A percentile compares a stretch with the other conserved stretches of the same genome.
Conservation (phyloP, 495 filamentous ascomycete genomes). For the Corynascus novoguineensis region DNA sequence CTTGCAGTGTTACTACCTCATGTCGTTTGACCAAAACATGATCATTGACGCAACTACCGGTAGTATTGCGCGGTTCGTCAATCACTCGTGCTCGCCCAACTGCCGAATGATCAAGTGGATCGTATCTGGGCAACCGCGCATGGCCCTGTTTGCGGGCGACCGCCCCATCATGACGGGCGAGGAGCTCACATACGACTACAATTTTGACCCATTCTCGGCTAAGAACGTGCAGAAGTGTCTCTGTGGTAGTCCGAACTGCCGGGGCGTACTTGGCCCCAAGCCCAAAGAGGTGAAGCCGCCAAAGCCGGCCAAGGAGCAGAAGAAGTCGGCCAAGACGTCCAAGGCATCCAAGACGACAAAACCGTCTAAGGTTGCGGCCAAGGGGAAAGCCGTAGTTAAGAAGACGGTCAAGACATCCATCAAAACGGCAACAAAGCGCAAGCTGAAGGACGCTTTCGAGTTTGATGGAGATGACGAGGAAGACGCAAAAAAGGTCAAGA, state of each 20-base stretch:
- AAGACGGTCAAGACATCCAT: slow-evolving; percentile 26
- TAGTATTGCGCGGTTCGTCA: slow-evolving; percentile 94
- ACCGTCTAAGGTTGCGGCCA: slow-evolving; percentile 10
- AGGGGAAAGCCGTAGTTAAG: no score
- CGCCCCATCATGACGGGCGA: slow-evolving; percentile 85
- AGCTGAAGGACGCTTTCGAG: slow-evolving; percentile 28
- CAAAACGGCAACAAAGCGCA: slow-evolving; percentile 27
- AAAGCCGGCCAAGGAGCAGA: slow-evolving; percentile 28
- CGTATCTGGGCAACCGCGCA: slow-evolving; percentile 88
- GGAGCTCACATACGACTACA: slow-evolving; percentile 99
- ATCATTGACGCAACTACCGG: slow-evolving; percentile 96
- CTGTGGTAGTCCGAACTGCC: slow-evolving; percentile 70
- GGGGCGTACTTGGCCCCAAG: slow-evolving; percentile 71
- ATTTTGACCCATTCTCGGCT: slow-evolving; percentile 84
- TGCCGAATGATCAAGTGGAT: slow-evolving; percentile 97
- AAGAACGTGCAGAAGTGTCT: slow-evolving; percentile 81
- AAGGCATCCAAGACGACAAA: slow-evolving; percentile 11
- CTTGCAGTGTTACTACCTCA: slow-evolving; percentile 85
- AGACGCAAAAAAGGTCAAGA: slow-evolving; percentile 20
- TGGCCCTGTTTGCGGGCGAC: slow-evolving; percentile 95
- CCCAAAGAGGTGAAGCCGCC: slow-evolving; percentile 52
- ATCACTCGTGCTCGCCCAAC: slow-evolving; percentile 96
- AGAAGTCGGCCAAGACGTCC: slow-evolving; percentile 29
- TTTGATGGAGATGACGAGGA: slow-evolving; percentile 18
- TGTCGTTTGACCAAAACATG: slow-evolving; percentile 98